These are phyloP conservation scores for Penicillium lividum DNA, from an alignment of 495 filamentous ascomycete species.

Conservation along the genomic window DNA sequence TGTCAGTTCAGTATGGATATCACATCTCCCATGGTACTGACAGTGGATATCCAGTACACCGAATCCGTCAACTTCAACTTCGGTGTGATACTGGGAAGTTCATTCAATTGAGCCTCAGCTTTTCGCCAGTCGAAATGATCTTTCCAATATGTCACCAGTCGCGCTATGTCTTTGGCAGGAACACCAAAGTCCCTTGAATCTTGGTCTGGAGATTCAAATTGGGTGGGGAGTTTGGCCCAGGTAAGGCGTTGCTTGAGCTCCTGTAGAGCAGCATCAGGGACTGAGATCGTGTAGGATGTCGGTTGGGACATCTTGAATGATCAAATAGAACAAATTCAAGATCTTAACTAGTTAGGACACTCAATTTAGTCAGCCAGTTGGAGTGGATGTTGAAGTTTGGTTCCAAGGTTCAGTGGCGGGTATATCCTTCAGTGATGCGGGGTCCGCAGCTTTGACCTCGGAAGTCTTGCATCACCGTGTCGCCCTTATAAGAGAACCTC, in stretches of 20 bases:
- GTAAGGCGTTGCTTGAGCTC: slow-evolving; percentile 41
- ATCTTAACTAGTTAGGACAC: neutral
- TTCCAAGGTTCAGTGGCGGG: too few species aligned
- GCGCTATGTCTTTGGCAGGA: slow-evolving; percentile 39
- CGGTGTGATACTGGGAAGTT: slow-evolving; percentile 42
- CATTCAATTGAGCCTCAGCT: slow-evolving; percentile 44
- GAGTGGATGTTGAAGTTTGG: too few species aligned
- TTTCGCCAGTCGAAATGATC: slow-evolving; percentile 44
- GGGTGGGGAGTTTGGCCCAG: slow-evolving; percentile 37
- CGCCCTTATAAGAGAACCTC: too few species aligned
- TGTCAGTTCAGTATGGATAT: neutral
- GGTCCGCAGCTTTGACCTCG: too few species aligned
- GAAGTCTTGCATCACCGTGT: too few species aligned
- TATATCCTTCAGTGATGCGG: too few species aligned
- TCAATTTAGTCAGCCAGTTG: neutral
- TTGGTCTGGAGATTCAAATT: slow-evolving; percentile 37
- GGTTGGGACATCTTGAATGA: slow-evolving; percentile 16
- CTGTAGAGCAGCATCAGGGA: slow-evolving; percentile 38
- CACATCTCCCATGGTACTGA: neutral
- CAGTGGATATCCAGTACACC: slow-evolving; percentile 45
- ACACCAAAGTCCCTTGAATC: slow-evolving; percentile 40
- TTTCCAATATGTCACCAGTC: slow-evolving; percentile 41
- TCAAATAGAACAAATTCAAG: neutral
- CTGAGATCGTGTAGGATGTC: slow-evolving; percentile 34
- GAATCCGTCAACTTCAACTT: slow-evolving; percentile 45